Conservation (phyloP, 192 early-diverging fungal genomes). For the Backusella tuberculispora region DNA sequence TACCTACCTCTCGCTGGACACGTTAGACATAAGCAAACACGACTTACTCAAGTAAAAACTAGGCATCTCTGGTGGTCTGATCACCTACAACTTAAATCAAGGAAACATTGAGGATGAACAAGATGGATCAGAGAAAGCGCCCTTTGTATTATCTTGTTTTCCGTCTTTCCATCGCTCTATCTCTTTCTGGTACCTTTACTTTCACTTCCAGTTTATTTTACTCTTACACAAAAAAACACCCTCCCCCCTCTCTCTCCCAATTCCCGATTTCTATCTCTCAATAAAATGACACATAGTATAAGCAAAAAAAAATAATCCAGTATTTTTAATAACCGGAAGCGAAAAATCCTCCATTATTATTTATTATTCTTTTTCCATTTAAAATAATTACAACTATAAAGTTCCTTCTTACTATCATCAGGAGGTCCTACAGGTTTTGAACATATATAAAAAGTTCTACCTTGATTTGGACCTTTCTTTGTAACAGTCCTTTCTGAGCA, state of each 20-base stretch:
- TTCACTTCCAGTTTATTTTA: not conserved
- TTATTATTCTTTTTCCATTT: not conserved
- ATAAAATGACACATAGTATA: not conserved
- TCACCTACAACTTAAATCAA: slow-evolving; percentile 95
- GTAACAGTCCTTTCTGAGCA: not conserved
- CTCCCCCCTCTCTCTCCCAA: no score
- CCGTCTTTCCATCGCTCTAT: not conserved
- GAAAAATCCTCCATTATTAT: not conserved
- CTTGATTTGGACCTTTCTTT: not conserved
- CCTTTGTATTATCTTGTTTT: slow-evolving; percentile 5
- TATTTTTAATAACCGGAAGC: not conserved
- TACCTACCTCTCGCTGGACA: slow-evolving; percentile 81
- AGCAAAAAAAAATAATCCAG: not conserved
- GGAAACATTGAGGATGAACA: slow-evolving; percentile 71
- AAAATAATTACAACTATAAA: not conserved
- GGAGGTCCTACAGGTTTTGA: not conserved
- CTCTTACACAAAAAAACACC: no score
- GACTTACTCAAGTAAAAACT: slow-evolving; percentile 99
- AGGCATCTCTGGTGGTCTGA: slow-evolving; percentile 83
- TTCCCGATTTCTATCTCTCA: no score
- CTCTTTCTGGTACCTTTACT: not conserved
- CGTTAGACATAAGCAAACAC: slow-evolving; percentile 98
- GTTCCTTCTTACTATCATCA: not conserved
- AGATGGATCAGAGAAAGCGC: slow-evolving; percentile 5
- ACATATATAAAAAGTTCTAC: not conserved